Percentiles rank a stretch among this genome's conserved stretches.
phyloP scores from a whole-genome alignment of 2,329 filamentous ascomycete genomes.

The Botrytis squamosa region DNA sequence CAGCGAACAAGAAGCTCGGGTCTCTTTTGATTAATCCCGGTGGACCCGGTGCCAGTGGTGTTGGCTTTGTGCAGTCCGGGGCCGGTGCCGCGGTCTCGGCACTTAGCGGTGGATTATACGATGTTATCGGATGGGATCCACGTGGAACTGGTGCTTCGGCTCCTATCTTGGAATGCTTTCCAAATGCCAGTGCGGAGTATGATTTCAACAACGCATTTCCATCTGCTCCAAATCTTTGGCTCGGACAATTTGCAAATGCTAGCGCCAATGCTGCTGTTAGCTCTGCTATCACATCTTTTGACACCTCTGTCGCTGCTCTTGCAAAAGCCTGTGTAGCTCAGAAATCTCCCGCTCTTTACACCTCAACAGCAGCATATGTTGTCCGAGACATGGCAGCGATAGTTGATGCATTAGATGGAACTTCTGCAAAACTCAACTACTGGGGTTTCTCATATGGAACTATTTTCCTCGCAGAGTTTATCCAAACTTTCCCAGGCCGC shows the following conservation, averaged over 20 bases:
- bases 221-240: conserved; percentile 25
- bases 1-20: background rate
- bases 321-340: conserved; percentile 25
- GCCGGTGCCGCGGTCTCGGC: conserved; percentile 13
- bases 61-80: conserved; percentile 28
- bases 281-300: conserved; percentile 19
- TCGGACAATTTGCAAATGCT: conserved; percentile 23
- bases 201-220: conserved; percentile 23
- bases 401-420: conserved; percentile 16
- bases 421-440: conserved; percentile 43
- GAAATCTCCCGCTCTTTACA: conserved; percentile 25
- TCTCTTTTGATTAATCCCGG: conserved; percentile 18
- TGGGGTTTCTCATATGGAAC: conserved; percentile 52
- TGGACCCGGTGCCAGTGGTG: conserved; percentile 28
- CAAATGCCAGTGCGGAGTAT: conserved; percentile 23
- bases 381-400: conserved; percentile 29
- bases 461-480: conserved; percentile 45
- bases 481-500: conserved; percentile 44
- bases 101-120: conserved; percentile 26
- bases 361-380: conserved; percentile 27
- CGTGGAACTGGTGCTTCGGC: conserved; percentile 23
- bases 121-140: conserved; percentile 29
- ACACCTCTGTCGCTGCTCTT: conserved; percentile 20
- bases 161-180: conserved; percentile 26
- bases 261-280: conserved; percentile 10